These are phyloP conservation scores for Fusarium sp. DNA, from an alignment of 2,329 filamentous ascomycete genomes.

Conservation along the genomic window DNA sequence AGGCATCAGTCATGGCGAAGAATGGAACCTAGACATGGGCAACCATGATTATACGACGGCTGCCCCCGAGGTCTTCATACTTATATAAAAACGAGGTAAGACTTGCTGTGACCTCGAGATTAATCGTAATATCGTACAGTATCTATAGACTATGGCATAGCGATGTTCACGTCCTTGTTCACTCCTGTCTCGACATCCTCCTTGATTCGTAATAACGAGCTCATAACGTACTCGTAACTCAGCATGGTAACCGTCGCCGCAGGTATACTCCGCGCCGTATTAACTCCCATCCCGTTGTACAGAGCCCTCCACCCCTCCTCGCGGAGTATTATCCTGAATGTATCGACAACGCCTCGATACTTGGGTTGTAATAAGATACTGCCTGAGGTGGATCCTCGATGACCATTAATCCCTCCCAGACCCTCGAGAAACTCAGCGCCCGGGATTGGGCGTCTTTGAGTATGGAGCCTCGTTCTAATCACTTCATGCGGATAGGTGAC, in stretches of 20 bases:
- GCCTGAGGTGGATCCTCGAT: constrained; percentile 32
- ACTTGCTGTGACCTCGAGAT: too few relatives aligned
- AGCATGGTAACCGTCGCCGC: constrained; percentile 97
- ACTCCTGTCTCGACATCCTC: neutral
- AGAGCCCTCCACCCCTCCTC: constrained; percentile 98
- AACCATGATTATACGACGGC: neutral
- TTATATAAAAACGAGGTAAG: constrained; percentile 6
- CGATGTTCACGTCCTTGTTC: neutral
- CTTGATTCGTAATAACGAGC: constrained; percentile 43
- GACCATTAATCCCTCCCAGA: constrained; percentile 56
- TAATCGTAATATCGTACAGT: neutral
- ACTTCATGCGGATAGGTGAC: constrained; percentile 98
- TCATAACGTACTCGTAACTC: constrained; percentile 87
- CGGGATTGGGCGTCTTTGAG: constrained; percentile 81
- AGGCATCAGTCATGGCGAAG: constrained; percentile 33
- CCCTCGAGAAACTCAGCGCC: constrained; percentile 66
- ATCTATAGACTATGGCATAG: neutral
- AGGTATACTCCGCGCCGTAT: constrained; percentile 94
- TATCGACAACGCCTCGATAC: constrained; percentile 85
- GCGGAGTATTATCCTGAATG: constrained; percentile 83
- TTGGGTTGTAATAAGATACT: constrained; percentile 55
- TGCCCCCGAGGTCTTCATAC: constrained; percentile 10
- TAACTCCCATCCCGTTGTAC: constrained; percentile 96
- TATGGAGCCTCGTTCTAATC: constrained; percentile 91
- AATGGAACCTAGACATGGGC: constrained; percentile 1